Conservation (phyloP, 192 early-diverging fungal genomes). For the Linderina pennispora region DNA sequence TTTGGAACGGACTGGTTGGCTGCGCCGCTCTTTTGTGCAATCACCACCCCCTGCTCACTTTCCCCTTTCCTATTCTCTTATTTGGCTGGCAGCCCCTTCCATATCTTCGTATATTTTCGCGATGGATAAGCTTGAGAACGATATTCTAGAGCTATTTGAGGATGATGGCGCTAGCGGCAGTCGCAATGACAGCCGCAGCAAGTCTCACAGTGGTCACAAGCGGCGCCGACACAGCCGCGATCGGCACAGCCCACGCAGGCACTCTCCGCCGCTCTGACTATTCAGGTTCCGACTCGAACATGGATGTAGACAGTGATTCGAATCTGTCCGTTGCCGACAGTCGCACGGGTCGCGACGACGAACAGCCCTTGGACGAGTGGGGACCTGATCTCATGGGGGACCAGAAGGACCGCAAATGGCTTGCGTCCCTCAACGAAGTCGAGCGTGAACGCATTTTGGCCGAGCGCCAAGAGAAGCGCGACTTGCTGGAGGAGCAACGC, state of each 20-base stretch:
- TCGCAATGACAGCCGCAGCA: conserved; percentile 17
- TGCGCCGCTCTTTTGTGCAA: no score
- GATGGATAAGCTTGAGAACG: conserved; percentile 39
- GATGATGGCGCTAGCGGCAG: conserved; percentile 14
- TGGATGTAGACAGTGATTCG: conserved; percentile 21
- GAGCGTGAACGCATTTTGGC: conserved; percentile 71
- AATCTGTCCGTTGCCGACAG: conserved; percentile 29
- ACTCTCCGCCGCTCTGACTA: conserved; percentile 19
- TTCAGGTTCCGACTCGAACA: conserved; percentile 22
- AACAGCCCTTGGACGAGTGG: conserved; percentile 61
- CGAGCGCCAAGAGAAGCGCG: conserved; percentile 63
- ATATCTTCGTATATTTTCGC: no score
- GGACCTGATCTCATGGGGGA: conserved; percentile 71
- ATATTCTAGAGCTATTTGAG: conserved; percentile 43
- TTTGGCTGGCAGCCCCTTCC: no score
- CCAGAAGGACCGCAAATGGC: conserved; percentile 53
- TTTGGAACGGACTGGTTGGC: no score
- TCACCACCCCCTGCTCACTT: no score
- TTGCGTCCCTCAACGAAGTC: conserved; percentile 61
- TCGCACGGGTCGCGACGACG: conserved; percentile 42
- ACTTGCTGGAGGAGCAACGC: conserved; percentile 34
- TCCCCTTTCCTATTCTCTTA: no score
- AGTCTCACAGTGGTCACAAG: conserved; percentile 5
- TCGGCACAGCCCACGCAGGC: conserved; percentile 14
- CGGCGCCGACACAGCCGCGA: conserved; percentile 20